Evolutionary conservation across 1,139 yeast species (phyloP), one percentile per base, ranked within the genome.

Genomic region (Saccharomyces hybrid): DNA sequence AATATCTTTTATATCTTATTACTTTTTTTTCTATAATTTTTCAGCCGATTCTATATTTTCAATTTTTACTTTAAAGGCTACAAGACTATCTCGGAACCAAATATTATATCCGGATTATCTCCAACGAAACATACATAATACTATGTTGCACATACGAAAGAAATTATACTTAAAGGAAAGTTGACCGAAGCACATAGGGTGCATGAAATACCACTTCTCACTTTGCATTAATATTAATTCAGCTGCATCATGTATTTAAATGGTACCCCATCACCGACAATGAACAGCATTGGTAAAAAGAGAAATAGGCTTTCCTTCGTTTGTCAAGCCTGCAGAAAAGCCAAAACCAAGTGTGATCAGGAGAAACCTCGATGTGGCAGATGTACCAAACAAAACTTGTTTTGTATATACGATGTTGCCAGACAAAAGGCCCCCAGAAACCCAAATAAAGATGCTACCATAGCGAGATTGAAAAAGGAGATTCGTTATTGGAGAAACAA

Each of bases 301-400:
- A 59, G 73, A 48, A 64, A 69, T 48, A 61, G 71, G 49, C 53
- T 69, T 2, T 69, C 72, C 0, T 69, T 62, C 53, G 71, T 68
- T 13, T 69, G 73, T 52, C 64, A 66, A 51, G 62, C 63, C 1
- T 69, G 73, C 52, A 57, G 72, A 52, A 61, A 60, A 48, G 62
- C 69, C 1, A 66, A 67, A 54, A 66, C 71, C 0, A 69, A 65
- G 54, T 69, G 73, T 55, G 71, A 69, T 54, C 62, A 66, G 48
- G 64, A 59, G 46, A 69, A 68, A 52, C 70, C 71, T 13, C 50
- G 58, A 13, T 70, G 73, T 54, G 52, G 62, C 5, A 55, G 71
- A 30, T 70, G 73, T 53, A 54, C 55, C 7, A 63, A 63, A 50
- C 60, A 62, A 30, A 63, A 61, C 14, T 49, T 66, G 16, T 42